A percentile compares a stretch with the other conserved stretches of the same genome.
Evolutionary conservation across 1,284 basidiomycete genomes (phyloP).

Genomic region (Ceratobasidium theobromae): DNA sequence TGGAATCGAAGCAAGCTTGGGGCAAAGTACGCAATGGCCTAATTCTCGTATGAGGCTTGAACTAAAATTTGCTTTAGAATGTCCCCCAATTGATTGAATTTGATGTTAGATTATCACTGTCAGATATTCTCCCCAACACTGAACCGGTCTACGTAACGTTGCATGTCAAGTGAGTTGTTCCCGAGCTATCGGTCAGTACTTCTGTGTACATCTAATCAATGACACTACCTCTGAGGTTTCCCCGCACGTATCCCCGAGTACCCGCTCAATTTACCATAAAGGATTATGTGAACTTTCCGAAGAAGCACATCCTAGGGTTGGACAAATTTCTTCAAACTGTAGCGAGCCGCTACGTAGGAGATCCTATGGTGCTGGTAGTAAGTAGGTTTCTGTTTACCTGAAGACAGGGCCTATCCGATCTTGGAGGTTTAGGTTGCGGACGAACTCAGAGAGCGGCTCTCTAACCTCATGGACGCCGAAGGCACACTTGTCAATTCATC

Average conservation of each 20-base stretch:
- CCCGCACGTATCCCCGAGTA: constrained; percentile 28
- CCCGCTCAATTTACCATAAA: constrained; percentile 27
- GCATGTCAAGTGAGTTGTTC: constrained; percentile 22
- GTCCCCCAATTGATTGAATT: constrained; percentile 28
- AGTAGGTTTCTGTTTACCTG: not conserved
- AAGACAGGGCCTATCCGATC: not conserved
- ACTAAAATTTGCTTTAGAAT: not conserved
- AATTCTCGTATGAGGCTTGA: not conserved
- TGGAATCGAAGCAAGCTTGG: constrained; percentile 24
- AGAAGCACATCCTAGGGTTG: constrained; percentile 23
- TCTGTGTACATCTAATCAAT: not conserved
- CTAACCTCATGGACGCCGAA: not conserved
- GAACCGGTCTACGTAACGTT: constrained; percentile 14
- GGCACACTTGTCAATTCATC: constrained; percentile 15
- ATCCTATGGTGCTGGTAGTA: constrained; percentile 28
- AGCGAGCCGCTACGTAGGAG: constrained; percentile 19
- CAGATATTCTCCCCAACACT: constrained; percentile 1
- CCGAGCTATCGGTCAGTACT: not conserved
- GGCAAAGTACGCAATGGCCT: constrained; percentile 8
- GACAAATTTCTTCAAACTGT: constrained; percentile 25
- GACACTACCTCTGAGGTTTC: constrained; percentile 12
- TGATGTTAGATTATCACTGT: constrained; percentile 3
- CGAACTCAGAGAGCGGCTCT: constrained; percentile 18
- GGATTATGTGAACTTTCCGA: constrained; percentile 25
- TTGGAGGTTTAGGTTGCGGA: not conserved